Evolutionary conservation across 495 filamentous ascomycete genomes (phyloP), one percentile per base, ranked within the genome.

Genomic region (Xylaria castorea): DNA sequence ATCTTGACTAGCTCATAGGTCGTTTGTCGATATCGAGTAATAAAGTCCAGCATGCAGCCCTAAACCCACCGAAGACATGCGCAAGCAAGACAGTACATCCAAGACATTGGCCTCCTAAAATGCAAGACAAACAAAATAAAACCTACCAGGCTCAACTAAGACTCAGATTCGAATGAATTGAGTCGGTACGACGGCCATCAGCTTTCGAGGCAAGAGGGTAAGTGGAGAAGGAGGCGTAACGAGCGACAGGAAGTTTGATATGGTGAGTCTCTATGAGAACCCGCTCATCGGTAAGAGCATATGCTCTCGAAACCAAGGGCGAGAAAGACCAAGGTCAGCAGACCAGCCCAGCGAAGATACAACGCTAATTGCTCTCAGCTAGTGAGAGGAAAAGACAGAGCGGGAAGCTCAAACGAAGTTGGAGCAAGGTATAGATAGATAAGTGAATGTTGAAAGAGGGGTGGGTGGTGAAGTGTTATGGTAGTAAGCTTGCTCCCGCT

Each of bases 161-260:
- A 64, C 46, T 64, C 9, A 25, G 16, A 9, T 48, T 20, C 18
- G 22, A 22, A 63, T 11, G 48, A 42, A 38, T 38, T 25, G 20
- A 62, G 42, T 8, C 22, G n/a, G 27, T n/a, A 70, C 6, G 6
- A 30, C 20, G 25, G 42, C 57, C 42, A 51, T 70, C 6, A 40
- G 25, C 27, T 36, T 32, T 55, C 68, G 42, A 50, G 25, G 55
- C 8, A 16, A 20, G 25, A 14, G 40, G 68, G 44, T 42, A 40
- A 51, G 50, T 27, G 40, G 55, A 34, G 50, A 69, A 34, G 38
- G 68, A 42, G 42, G 38, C 9, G 42, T 63, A 71, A 71, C 68
- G 68, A 71, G 44, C 44, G 68, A 71, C 68, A 64, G 68, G 30
- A 63, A 61, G 55, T 70, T 46, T 48, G 67, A 70, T 70, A 61